These are phyloP conservation scores for Colletotrichum filicis DNA, from an alignment of 2,329 filamentous ascomycete species.

Conservation along the genomic window DNA sequence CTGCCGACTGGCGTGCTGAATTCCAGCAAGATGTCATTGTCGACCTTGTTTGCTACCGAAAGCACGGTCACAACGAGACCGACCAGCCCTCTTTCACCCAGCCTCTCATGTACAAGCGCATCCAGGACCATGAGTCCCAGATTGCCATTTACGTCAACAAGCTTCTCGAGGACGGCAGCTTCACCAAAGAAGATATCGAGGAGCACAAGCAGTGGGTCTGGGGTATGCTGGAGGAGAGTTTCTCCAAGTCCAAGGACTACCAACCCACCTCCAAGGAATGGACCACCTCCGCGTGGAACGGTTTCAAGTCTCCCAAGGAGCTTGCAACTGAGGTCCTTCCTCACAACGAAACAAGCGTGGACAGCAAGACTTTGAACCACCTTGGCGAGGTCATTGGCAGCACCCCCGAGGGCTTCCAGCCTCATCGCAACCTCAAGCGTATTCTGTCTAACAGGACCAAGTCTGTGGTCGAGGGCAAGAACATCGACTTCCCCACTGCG, in stretches of 20 bases:
- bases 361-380: conserved; percentile 77
- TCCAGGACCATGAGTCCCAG: conserved; percentile 83
- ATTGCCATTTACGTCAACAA: conserved; percentile 93
- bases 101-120: conserved; percentile 99
- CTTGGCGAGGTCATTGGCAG: conserved; percentile 84
- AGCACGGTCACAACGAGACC: conserved; percentile 99
- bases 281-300: conserved; percentile 99
- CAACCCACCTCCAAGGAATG: conserved; percentile 96
- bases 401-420: conserved; percentile 84
- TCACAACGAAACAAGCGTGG: conserved; percentile 87
- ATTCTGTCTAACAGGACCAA: conserved; percentile 91
- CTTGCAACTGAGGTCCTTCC: conserved; percentile 93
- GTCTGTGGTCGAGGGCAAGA: conserved; percentile 89
- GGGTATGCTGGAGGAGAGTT: conserved; percentile 98
- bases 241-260: conserved; percentile 97
- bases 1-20: conserved; percentile 97
- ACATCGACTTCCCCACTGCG: conserved; percentile 97
- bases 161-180: conserved; percentile 90
- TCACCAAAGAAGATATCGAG: conserved; percentile 96
- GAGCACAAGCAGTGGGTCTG: conserved; percentile 99
- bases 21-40: conserved; percentile 99
- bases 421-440: conserved; percentile 97
- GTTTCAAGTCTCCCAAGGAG: conserved; percentile 99
- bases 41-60: conserved; percentile 98
- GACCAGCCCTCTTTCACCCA: conserved; percentile 99